A percentile compares a stretch with the other conserved stretches of the same genome.
These are phyloP conservation scores for Geranium rotundifolium DNA, from an alignment of 345 rosid genomes.

Conservation along the genomic window DNA sequence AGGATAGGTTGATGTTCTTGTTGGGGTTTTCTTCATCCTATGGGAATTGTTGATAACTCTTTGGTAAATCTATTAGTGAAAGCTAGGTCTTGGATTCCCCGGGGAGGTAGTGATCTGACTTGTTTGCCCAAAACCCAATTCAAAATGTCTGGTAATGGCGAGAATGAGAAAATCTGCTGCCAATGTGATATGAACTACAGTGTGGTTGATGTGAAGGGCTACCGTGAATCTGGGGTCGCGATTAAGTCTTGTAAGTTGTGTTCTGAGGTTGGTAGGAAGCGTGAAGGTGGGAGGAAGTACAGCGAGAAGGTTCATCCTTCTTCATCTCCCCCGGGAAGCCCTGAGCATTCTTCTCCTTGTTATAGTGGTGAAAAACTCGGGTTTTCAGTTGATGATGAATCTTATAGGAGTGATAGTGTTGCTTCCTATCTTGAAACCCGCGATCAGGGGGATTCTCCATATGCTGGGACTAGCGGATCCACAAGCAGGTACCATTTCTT, in stretches of 20 bases:
- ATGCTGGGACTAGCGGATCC: conserved; percentile 31
- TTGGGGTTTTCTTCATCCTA: conserved; percentile 31
- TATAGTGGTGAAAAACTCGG: conserved; percentile 16
- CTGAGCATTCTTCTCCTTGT: conserved; percentile 51
- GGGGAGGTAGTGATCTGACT: conserved; percentile 15
- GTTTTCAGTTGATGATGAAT: conserved; percentile 14
- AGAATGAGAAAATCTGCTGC: conserved; percentile 28
- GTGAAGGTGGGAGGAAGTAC: conserved; percentile 33
- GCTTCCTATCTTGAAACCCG: conserved; percentile 36
- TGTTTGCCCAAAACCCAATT: conserved; percentile 14
- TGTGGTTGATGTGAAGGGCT: conserved; percentile 2
- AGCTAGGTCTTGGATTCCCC: conserved; percentile 68
- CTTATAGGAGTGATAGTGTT: conserved; percentile 26
- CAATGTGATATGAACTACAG: conserved; percentile 32
- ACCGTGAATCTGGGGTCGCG: conserved; percentile 10
- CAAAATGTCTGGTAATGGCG: conserved; percentile 27
- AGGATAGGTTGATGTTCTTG: conserved; percentile 14
- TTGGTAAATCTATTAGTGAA: conserved; percentile 59
- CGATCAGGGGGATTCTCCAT: conserved; percentile 36
- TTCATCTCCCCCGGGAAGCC: conserved; percentile 31
- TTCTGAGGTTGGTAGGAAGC: conserved; percentile 24
- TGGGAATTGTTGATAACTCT: conserved; percentile 70
- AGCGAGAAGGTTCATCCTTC: conserved; percentile 73
- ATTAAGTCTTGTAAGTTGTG: conserved; percentile 56
- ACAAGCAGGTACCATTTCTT: conserved; percentile 46